These are phyloP conservation scores for Colletotrichum sp. DNA, from an alignment of 2,329 filamentous ascomycete genomes.

Conservation along the genomic window DNA sequence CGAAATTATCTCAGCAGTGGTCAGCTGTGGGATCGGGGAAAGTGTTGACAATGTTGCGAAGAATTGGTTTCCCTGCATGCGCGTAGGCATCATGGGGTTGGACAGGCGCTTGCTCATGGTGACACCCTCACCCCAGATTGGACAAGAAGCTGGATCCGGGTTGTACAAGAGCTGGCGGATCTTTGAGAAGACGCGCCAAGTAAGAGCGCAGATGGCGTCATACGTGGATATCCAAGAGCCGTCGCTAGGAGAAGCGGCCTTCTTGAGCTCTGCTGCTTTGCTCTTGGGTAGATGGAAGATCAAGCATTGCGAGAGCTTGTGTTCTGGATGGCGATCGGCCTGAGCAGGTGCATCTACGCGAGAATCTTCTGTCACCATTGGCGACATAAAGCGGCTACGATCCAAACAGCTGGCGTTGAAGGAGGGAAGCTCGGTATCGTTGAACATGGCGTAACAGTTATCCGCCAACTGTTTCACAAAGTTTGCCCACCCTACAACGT, in stretches of 20 bases:
- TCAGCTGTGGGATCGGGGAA: conserved; percentile 31
- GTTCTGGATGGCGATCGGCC: conserved; percentile 32
- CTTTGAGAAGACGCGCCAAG: conserved; percentile 43
- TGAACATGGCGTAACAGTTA: conserved; percentile 41
- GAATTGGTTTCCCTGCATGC: conserved; percentile 42
- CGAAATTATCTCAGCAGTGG: conserved; percentile 36
- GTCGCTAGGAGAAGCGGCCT: conserved; percentile 34
- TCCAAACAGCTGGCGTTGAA: conserved; percentile 42
- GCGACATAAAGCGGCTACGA: conserved; percentile 35
- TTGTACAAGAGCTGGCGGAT: conserved; percentile 39
- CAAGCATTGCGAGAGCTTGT: conserved; percentile 28
- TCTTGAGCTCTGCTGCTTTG: conserved; percentile 45
- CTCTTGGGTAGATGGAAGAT: conserved; percentile 49
- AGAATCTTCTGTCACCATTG: conserved; percentile 26
- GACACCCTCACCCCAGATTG: conserved; percentile 41
- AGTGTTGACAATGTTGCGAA: conserved; percentile 29
- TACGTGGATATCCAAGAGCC: conserved; percentile 50
- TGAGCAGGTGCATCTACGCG: conserved; percentile 34
- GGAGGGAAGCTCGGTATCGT: conserved; percentile 31
- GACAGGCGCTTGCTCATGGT: conserved; percentile 43
- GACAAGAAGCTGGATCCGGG: conserved; percentile 27
- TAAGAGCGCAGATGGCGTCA: conserved; percentile 44
- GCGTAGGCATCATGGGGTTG: conserved; percentile 32
- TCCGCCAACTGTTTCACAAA: conserved; percentile 46
- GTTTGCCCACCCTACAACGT: conserved; percentile 45